Conservation (phyloP, 2,329 filamentous ascomycete species). For the Aureobasidium zeae region DNA sequence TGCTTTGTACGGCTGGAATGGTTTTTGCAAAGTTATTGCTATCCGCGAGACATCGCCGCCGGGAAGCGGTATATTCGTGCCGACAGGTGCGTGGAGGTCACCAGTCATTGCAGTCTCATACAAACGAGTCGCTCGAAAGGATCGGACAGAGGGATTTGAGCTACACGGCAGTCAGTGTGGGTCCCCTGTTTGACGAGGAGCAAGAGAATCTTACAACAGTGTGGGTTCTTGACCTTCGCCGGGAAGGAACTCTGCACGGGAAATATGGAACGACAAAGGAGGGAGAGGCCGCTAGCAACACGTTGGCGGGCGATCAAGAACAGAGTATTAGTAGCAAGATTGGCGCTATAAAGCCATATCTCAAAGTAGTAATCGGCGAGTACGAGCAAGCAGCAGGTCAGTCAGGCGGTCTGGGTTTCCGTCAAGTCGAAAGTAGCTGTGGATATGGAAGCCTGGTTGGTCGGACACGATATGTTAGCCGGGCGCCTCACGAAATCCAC, state of each 20-base stretch:
- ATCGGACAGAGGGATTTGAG: neutral
- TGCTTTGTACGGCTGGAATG: slow-evolving; percentile 43
- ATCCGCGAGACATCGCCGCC: slow-evolving; percentile 10
- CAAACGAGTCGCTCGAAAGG: neutral
- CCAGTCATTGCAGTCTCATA: slow-evolving; percentile 7
- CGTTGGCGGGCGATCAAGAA: slow-evolving; percentile 9
- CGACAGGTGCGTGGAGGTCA: slow-evolving; percentile 2
- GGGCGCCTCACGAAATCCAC: slow-evolving; percentile 13
- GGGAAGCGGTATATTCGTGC: slow-evolving; percentile 12
- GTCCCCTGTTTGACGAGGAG: too few relatives aligned
- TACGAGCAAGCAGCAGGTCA: slow-evolving; percentile 2
- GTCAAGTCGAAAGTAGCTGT: slow-evolving; percentile 4
- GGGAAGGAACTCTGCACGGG: neutral
- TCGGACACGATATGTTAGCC: slow-evolving; percentile 8
- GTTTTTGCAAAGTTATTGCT: slow-evolving; percentile 3
- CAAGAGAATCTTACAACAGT: neutral
- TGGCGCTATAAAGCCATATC: slow-evolving; percentile 14
- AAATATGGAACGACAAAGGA: slow-evolving; percentile 4
- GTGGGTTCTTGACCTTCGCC: slow-evolving; percentile 9
- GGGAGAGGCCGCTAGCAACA: slow-evolving; percentile 6
- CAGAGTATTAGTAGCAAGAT: slow-evolving; percentile 1
- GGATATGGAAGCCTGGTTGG: slow-evolving; percentile 11
- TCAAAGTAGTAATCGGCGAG: slow-evolving; percentile 11
- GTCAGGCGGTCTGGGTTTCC: neutral
- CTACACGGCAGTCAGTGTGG: neutral